phyloP scores from a whole-genome alignment of 176 grass and related monocot species.

The Oryza longistaminata region DNA sequence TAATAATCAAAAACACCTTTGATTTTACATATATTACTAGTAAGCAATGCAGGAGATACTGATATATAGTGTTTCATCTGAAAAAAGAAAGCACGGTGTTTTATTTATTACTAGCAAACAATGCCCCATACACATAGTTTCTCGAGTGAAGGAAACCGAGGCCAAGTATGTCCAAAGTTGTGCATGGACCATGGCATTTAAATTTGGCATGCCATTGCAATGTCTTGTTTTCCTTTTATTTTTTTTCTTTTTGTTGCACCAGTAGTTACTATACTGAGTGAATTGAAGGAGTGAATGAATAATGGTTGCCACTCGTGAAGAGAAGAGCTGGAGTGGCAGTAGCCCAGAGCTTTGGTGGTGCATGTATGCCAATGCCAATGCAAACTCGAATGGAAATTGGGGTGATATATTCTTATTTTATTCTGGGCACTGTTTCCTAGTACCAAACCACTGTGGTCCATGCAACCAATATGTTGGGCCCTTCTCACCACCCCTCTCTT shows the following conservation, averaged over 20 bases:
- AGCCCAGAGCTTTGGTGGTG: not conserved
- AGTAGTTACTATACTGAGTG: not conserved
- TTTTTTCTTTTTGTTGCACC: not conserved
- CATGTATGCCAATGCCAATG: not conserved
- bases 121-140: not conserved
- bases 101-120: not conserved
- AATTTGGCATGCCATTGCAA: not conserved
- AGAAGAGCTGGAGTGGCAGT: not conserved
- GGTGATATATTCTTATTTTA: not conserved
- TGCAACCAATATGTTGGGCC: not conserved
- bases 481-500: no score
- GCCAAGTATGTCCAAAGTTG: not conserved
- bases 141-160: not conserved
- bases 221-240: not conserved
- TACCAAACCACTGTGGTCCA: slow-evolving; percentile 14
- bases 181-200: not conserved
- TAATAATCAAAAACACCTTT: no score
- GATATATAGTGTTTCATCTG: not conserved
- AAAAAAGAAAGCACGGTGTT: not conserved
- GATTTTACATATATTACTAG: no score
- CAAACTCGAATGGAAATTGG: not conserved
- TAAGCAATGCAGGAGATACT: not conserved
- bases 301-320: not conserved
- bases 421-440: slow-evolving; percentile 31
- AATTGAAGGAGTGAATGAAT: not conserved